Conservation (phyloP, 2,329 filamentous ascomycete genomes). For the Chaetomiaceae sp. region DNA sequence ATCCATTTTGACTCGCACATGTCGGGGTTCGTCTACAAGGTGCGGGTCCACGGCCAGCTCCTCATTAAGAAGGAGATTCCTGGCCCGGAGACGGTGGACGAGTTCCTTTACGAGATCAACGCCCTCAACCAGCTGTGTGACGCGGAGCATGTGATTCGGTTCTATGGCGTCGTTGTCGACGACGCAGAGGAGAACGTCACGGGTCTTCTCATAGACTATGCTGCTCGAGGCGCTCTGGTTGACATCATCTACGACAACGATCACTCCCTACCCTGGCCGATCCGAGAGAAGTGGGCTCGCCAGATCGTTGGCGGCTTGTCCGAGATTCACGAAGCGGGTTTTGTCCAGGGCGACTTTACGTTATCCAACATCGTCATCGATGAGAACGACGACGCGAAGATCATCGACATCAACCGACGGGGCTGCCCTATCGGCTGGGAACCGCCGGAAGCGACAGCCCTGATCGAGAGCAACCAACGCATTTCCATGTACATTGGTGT, state of each 20-base stretch:
- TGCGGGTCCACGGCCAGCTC: constrained; percentile 58
- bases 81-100: constrained; percentile 87
- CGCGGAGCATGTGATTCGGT: constrained; percentile 72
- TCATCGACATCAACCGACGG: constrained; percentile 95
- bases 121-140: constrained; percentile 72
- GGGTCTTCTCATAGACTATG: constrained; percentile 82
- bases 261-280: constrained; percentile 59
- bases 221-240: constrained; percentile 78
- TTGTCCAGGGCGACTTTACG: constrained; percentile 96
- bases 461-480: constrained; percentile 82
- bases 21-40: constrained; percentile 96
- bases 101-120: constrained; percentile 96
- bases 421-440: constrained; percentile 99
- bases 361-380: constrained; percentile 96
- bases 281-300: constrained; percentile 78
- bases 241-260: constrained; percentile 80
- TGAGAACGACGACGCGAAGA: constrained; percentile 75
- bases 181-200: constrained; percentile 69
- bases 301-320: constrained; percentile 86
- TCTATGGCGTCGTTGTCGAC: constrained; percentile 84
- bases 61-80: constrained; percentile 99
- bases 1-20: constrained; percentile 86
- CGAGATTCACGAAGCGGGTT: constrained; percentile 91
- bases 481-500: constrained; percentile 98
- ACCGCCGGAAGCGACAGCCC: constrained; percentile 77